These are phyloP conservation scores for Pleurotus eryngii DNA, from an alignment of 768 basidiomycete species.

Conservation along the genomic window DNA sequence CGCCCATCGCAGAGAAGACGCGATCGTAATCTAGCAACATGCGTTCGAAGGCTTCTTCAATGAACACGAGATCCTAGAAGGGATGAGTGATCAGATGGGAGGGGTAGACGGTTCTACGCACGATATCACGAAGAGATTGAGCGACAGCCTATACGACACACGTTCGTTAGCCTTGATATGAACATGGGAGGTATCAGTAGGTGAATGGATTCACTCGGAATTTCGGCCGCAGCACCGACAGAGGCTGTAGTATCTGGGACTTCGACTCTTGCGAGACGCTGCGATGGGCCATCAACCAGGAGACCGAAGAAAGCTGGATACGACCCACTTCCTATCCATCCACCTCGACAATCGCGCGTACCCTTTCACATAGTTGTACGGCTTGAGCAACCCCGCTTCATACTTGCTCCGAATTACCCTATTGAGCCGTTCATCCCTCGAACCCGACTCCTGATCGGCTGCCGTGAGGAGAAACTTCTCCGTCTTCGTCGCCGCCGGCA, in stretches of 20 bases:
- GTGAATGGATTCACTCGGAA: slow-evolving; percentile 57
- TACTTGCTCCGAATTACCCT: slow-evolving; percentile 95
- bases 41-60: slow-evolving; percentile 97
- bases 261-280: slow-evolving; percentile 90
- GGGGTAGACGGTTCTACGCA: slow-evolving; percentile 25
- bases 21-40: slow-evolving; percentile 94
- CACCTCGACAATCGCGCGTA: slow-evolving; percentile 88
- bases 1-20: slow-evolving; percentile 92
- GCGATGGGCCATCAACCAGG: background rate
- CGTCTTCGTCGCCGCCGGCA: slow-evolving; percentile 74
- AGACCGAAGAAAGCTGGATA: background rate
- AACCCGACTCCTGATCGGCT: slow-evolving; percentile 90
- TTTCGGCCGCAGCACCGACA: slow-evolving; percentile 82
- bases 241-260: slow-evolving; percentile 86
- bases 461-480: slow-evolving; percentile 91
- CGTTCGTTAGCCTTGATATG: background rate
- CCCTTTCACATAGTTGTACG: slow-evolving; percentile 96
- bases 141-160: slow-evolving; percentile 58
- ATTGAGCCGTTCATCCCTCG: slow-evolving; percentile 84
- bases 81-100: slow-evolving; percentile 2
- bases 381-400: slow-evolving; percentile 91
- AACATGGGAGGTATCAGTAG: background rate
- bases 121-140: slow-evolving; percentile 80
- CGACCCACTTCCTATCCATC: slow-evolving; percentile 86
- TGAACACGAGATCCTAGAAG: slow-evolving; percentile 84